These are phyloP conservation scores for Cercophora scortea DNA, from an alignment of 495 filamentous ascomycete genomes.

Conservation along the genomic window DNA sequence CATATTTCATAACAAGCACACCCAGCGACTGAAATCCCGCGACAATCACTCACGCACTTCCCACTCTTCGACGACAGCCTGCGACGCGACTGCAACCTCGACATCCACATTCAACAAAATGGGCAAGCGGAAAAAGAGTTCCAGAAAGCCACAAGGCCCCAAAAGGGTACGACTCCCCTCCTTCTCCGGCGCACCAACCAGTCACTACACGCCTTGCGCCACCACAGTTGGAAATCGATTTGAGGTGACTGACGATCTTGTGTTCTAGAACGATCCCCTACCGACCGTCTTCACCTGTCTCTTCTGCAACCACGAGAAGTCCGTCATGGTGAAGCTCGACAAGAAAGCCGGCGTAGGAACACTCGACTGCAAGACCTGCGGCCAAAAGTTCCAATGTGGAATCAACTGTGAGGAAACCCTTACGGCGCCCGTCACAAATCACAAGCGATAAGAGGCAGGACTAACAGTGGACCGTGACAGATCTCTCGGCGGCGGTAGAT, in stretches of 20 bases:
- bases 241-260: background rate
- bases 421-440: background rate
- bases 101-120: slow-evolving; percentile 5
- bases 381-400: slow-evolving; percentile 81
- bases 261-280: slow-evolving; percentile 70
- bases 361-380: slow-evolving; percentile 86
- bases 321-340: slow-evolving; percentile 79
- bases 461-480: slow-evolving; percentile 34
- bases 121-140: slow-evolving; percentile 96
- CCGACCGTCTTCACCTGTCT: slow-evolving; percentile 86
- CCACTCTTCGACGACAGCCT: background rate
- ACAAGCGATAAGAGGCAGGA: background rate
- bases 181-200: too few relatives aligned
- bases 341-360: slow-evolving; percentile 81
- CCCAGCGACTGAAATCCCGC: too few relatives aligned
- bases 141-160: slow-evolving; percentile 71
- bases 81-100: background rate
- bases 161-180: slow-evolving; percentile 56
- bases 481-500: slow-evolving; percentile 82
- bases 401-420: slow-evolving; percentile 69
- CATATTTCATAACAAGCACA: too few relatives aligned
- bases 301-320: slow-evolving; percentile 96
- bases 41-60: background rate
- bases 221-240: background rate
- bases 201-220: background rate